Conservation (phyloP, 1,139 yeast species). For the Magnusiomyces sp. region DNA sequence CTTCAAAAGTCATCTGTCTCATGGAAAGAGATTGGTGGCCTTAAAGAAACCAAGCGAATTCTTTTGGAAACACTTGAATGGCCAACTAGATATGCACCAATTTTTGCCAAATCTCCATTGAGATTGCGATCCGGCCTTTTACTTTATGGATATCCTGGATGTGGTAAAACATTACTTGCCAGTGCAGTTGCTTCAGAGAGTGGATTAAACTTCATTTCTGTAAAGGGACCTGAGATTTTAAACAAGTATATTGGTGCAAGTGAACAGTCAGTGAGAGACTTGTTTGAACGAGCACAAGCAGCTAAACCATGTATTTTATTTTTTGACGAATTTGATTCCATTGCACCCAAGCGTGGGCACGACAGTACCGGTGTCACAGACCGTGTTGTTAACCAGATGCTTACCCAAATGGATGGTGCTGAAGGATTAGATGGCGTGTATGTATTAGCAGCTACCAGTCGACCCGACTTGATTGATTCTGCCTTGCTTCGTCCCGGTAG, state of each 20-base stretch:
- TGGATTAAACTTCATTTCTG: conserved; percentile 86
- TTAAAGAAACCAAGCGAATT: conserved; percentile 63
- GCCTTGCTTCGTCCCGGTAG: conserved; percentile 94
- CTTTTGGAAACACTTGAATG: conserved; percentile 86
- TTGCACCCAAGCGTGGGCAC: conserved; percentile 97
- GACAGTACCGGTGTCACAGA: conserved; percentile 98
- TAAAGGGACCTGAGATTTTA: conserved; percentile 92
- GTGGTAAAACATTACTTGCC: conserved; percentile 91
- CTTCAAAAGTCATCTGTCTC: conserved; percentile 64
- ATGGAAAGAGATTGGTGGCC: conserved; percentile 90
- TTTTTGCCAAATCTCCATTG: conserved; percentile 79
- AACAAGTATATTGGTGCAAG: conserved; percentile 97
- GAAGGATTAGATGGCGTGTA: conserved; percentile 96
- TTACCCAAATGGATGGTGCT: conserved; percentile 99
- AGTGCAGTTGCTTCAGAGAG: conserved; percentile 93
- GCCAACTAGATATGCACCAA: conserved; percentile 96
- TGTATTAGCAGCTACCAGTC: conserved; percentile 89
- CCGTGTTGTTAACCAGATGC: conserved; percentile 91
- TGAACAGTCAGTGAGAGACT: conserved; percentile 87
- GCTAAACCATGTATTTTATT: conserved; percentile 91
- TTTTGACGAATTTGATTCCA: conserved; percentile 94
- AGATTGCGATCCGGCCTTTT: conserved; percentile 82
- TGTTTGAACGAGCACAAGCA: conserved; percentile 88
- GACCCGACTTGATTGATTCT: conserved; percentile 93
- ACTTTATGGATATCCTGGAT: conserved; percentile 93